Evolutionary conservation across 2,329 filamentous ascomycete genomes (phyloP), one percentile per base, ranked within the genome.

Genomic region (Boeremia exigua): DNA sequence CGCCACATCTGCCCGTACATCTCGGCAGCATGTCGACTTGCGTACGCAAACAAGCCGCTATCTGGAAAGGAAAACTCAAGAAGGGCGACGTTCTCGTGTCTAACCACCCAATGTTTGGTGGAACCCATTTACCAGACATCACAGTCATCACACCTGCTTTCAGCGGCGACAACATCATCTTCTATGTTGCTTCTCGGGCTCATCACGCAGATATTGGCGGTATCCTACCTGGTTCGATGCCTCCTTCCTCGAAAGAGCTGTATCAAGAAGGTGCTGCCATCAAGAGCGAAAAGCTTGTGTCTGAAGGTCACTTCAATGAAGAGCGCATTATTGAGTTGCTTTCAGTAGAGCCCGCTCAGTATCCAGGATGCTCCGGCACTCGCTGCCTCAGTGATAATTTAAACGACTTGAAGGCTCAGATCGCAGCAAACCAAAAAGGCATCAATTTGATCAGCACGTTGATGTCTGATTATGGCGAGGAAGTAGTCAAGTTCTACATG

Each of bases 181-280:
- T 94, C 75, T 94, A 92, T 59, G 90, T 91, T 1, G 90, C 90
- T 0, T 91, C 88, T 4, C 84, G 90, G 33, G 90, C 90, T 0
- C 90, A 95, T 70, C 90, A 94, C 66, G 90, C 90, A 9, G 90
- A 95, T 66, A 94, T 95, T 60, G 91, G 91, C 10, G 91, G 91
- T 8, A 92, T 93, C 39, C 80, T 92, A 0, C 89, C 91, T 0
- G 91, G 91, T 0, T 91, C 87, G 1, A 95, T 95, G 91, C 91
- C 91, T 2, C 88, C 90, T 2, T 85, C 89, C 58, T 90, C 87
- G 0, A 83, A 85, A 39, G 82, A 84, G 59, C 76, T 84, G 1
- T 84, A 74, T 62, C 81, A 85, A 68, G 83, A 85, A 75, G 83
- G 83, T 11, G 82, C 82, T 3, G 76, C 80, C 5, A 84, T 84